Evolutionary conservation across 2,329 filamentous ascomycete species (phyloP).

Genomic region (Microsporum audouinii): DNA sequence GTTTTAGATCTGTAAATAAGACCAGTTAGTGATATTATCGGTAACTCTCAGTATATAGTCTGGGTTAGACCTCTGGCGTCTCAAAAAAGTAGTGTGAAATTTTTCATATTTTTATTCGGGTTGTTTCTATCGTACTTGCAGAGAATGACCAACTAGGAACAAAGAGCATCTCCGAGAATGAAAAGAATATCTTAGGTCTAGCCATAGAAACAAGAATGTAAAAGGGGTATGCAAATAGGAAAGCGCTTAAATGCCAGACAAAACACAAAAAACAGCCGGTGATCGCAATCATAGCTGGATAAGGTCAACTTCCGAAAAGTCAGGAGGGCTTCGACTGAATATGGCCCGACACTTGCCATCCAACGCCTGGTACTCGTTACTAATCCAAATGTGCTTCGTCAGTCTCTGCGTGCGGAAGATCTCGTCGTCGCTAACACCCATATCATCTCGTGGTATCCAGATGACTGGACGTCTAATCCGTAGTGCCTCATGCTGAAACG

Average conservation of each 20-base stretch:
- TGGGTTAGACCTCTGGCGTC: no score
- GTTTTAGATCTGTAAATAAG: conserved; percentile 15
- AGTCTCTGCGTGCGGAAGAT: conserved; percentile 64
- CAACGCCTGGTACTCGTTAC: conserved; percentile 79
- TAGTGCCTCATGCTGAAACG: conserved; percentile 82
- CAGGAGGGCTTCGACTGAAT: conserved; percentile 73
- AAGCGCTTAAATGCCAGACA: background rate
- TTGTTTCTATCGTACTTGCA: background rate
- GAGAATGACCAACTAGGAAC: background rate
- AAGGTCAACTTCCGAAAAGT: conserved; percentile 78
- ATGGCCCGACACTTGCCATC: conserved; percentile 74
- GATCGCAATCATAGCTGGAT: conserved; percentile 53
- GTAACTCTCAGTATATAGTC: no score
- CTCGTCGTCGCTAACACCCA: conserved; percentile 88
- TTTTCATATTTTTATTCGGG: background rate
- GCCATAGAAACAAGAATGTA: background rate
- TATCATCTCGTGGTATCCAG: conserved; percentile 84
- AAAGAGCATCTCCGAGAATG: background rate
- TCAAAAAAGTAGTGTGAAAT: background rate
- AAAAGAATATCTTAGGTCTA: background rate
- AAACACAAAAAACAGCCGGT: background rate
- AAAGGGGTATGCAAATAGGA: background rate
- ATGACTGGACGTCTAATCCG: conserved; percentile 75
- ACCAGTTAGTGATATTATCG: no score
- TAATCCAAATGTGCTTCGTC: conserved; percentile 78